Conservation (phyloP, 306 rosid species). For the Sicyos baderoa region DNA sequence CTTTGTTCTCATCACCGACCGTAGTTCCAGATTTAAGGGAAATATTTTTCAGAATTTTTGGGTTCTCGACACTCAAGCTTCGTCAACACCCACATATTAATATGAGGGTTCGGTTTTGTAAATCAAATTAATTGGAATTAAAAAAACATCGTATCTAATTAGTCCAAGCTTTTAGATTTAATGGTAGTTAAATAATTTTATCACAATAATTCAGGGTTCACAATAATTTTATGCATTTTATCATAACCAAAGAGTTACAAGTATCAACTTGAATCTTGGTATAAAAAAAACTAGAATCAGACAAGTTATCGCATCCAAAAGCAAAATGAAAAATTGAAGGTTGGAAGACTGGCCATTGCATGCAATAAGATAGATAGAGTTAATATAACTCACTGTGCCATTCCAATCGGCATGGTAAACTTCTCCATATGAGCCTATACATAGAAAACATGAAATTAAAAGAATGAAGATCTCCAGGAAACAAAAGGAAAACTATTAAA, state of each 20-base stretch:
- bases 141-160: neutral
- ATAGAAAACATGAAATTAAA: conserved; percentile 26
- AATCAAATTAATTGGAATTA: neutral
- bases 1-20: too few species aligned
- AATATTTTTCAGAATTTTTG: too few species aligned
- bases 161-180: neutral
- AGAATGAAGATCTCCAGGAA: conserved; percentile 1
- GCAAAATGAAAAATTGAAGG: neutral
- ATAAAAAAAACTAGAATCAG: neutral
- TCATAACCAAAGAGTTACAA: neutral
- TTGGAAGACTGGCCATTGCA: neutral
- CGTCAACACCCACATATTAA: neutral
- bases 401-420: conserved; percentile 97
- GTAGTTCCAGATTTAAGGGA: too few species aligned
- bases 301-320: neutral
- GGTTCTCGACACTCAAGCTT: too few species aligned
- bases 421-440: conserved; percentile 93
- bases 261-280: neutral
- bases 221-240: neutral
- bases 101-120: neutral
- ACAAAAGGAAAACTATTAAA: neutral
- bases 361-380: conserved; percentile 8
- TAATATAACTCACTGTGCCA: conserved; percentile 74
- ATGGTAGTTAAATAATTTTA: neutral
- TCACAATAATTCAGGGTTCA: neutral